Evolutionary conservation across 805 yeast genomes (phyloP).

Genomic region (Zygosaccharomyces rouxii): DNA sequence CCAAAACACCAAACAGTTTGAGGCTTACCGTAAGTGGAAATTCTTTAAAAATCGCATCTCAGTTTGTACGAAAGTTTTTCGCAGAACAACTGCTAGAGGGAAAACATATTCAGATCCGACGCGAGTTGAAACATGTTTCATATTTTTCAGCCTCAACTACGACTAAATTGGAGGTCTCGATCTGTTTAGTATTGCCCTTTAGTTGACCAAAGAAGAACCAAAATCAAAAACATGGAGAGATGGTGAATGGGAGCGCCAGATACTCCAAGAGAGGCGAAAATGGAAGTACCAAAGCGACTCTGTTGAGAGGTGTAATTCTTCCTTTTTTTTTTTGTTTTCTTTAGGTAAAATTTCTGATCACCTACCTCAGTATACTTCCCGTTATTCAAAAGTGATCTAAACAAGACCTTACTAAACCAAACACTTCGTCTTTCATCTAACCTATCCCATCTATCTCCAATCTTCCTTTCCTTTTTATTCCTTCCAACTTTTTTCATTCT

Average conservation of each 20-base stretch:
- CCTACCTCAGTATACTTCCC: not conserved
- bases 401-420: not conserved
- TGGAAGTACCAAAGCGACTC: not conserved
- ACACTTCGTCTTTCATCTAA: not conserved
- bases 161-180: constrained; percentile 1
- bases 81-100: not conserved
- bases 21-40: constrained; percentile 1
- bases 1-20: constrained; percentile 2
- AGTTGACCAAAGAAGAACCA: constrained; percentile 4
- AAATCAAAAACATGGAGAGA: constrained; percentile 6
- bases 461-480: not conserved
- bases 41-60: not conserved
- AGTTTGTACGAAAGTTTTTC: not conserved
- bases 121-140: constrained; percentile 8
- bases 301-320: constrained; percentile 2
- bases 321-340: not conserved
- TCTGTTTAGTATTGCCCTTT: not conserved
- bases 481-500: not conserved
- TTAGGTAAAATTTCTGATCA: not conserved
- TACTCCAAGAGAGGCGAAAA: not conserved
- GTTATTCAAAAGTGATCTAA: not conserved
- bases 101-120: not conserved
- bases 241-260: not conserved
- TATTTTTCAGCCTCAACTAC: constrained; percentile 9
- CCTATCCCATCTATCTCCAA: not conserved